phyloP scores from a whole-genome alignment of 139 green algal species.

The Microglena sp. region DNA sequence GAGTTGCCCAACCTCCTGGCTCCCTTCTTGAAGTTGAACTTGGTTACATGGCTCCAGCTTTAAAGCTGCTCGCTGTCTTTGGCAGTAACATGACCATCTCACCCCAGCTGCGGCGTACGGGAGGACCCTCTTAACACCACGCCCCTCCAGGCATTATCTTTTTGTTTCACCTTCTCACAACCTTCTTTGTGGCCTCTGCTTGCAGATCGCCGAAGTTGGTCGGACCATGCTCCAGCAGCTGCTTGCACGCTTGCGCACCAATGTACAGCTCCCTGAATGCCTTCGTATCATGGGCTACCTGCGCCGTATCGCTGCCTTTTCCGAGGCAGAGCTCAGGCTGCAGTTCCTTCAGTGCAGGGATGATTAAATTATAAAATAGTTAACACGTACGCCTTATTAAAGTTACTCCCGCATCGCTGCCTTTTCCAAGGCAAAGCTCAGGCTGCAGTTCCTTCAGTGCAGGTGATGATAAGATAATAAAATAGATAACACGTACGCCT shows the following conservation, averaged over 20 bases:
- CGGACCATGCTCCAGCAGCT: constrained; percentile 76
- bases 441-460: constrained; percentile 71
- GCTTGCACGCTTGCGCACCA: constrained; percentile 61
- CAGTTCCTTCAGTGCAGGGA: constrained; percentile 71
- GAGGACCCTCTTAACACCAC: too few relatives aligned
- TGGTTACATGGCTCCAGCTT: too few relatives aligned
- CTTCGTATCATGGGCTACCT: constrained; percentile 90
- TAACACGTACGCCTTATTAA: neutral
- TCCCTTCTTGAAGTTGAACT: too few relatives aligned
- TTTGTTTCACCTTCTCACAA: too few relatives aligned
- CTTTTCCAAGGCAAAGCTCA: constrained; percentile 74
- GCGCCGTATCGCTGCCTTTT: constrained; percentile 72
- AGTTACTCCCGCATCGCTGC: constrained; percentile 52
- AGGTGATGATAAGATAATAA: constrained; percentile 25
- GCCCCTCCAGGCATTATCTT: too few relatives aligned
- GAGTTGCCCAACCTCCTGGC: too few relatives aligned
- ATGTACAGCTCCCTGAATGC: constrained; percentile 84
- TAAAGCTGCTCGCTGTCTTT: too few relatives aligned
- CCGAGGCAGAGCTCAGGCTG: constrained; percentile 67
- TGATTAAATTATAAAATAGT: constrained; percentile 17
- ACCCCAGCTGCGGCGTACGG: too few relatives aligned
- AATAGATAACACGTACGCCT: neutral
- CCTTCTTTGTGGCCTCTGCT: too few relatives aligned
- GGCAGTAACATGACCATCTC: too few relatives aligned
- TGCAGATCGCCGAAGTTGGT: constrained; percentile 34